phyloP scores from a whole-genome alignment of 306 rosid species.

The Cicer arietinum region DNA sequence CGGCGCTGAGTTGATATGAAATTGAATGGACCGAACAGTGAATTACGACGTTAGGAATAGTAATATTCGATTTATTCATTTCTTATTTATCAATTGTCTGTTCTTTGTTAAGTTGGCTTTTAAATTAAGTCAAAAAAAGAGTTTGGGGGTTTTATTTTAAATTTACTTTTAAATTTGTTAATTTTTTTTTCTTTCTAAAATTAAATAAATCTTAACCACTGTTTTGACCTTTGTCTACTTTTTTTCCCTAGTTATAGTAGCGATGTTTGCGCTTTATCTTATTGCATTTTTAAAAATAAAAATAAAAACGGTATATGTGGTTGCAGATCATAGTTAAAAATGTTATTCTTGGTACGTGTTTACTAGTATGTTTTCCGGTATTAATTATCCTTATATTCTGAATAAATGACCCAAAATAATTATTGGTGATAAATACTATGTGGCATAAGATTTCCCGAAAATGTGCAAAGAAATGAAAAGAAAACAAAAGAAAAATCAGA shows the following conservation, averaged over 20 bases:
- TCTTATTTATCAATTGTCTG: background rate
- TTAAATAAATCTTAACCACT: constrained; percentile 22
- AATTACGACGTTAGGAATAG: constrained; percentile 27
- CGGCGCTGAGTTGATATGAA: constrained; percentile 11
- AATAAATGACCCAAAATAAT: background rate
- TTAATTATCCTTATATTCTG: constrained; percentile 2
- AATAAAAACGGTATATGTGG: background rate
- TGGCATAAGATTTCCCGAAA: constrained; percentile 18
- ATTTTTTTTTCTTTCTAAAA: background rate
- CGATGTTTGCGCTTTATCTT: constrained; percentile 27
- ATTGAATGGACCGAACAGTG: constrained; percentile 37
- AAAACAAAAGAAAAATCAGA: constrained; percentile 8
- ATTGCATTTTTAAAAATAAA: no score
- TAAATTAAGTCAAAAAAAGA: no score
- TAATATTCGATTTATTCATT: constrained; percentile 33
- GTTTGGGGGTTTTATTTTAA: background rate
- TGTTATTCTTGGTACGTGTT: constrained; percentile 14
- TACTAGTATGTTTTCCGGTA: constrained; percentile 1
- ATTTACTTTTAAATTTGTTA: constrained; percentile 4
- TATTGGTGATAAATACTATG: constrained; percentile 6
- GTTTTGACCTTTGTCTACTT: constrained; percentile 35
- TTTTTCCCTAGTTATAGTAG: constrained; percentile 30
- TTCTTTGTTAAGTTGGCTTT: background rate
- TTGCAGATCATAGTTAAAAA: constrained; percentile 28
- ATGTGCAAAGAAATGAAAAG: background rate